Base-by-base conservation (phyloP, 768 basidiomycete species). In the Leccinum rimulosum region DNA sequence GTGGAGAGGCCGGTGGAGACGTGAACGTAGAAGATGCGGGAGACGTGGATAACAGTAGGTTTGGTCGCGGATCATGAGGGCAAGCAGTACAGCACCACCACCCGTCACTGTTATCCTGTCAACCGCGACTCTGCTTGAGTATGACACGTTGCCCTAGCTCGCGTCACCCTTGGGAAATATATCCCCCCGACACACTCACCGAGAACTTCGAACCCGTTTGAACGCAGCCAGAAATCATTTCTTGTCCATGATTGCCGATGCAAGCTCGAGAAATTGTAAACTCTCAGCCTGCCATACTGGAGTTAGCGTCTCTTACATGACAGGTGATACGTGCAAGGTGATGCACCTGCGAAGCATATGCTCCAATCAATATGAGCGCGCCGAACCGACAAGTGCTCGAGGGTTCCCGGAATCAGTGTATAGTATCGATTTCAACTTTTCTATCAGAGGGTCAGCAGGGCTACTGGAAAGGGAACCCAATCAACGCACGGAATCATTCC, bases 261-360 rank as follows among this genome's bases (percentile, higher is more conserved):
- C 94, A 27, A 99, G 73, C 70, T 98, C 95, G 36, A 98, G 81
- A 74, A 94, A 97, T 59, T 90, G 87, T 7, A 98, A 75, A 55
- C 74, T 82, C 64, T 83, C 84, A 11, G 93, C 87, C 90, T 95
- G 6, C 3, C 27, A n/a, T 40, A 15, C 38, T n/a, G 17, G 33
- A 38, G 27, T 70, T 2, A 59, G 57, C 17, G 22, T 14, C 27
- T 31, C 11, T 19, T 3, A 2, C 1, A 9, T 7, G 4, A 52
- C 5, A 15, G 6, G 14, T 5, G 4, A 52, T 28, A 25, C 22
- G n/a, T 40, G 7, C 6, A 40, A 15, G 38, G 14, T 35, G n/a
- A 58, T 70, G 28, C 66, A 88, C 91, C 80, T 89, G 7, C 38
- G 8, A 40, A 40, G 38, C 17, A 40, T 40, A 40, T 9, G 15